Percentiles rank a stretch among this genome's conserved stretches.
phyloP scores from a whole-genome alignment of 2,329 filamentous ascomycete species.

The Colletotrichum australisinense region DNA sequence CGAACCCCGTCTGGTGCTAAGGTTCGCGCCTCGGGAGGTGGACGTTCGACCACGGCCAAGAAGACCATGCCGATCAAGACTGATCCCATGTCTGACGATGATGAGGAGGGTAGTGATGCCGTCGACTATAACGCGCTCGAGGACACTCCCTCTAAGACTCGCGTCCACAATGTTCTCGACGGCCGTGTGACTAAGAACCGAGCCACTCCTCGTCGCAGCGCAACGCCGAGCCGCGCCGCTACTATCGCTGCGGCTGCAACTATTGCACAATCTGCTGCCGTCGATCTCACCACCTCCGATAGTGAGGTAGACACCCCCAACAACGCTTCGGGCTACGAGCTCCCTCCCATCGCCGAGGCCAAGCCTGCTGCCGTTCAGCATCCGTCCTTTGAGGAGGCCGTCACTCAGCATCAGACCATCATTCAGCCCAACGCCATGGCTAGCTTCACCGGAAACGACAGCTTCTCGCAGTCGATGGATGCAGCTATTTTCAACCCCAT shows the following conservation, averaged over 20 bases:
- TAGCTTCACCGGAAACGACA: background rate
- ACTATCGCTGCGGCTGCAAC: conserved; percentile 33
- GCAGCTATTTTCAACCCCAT: background rate
- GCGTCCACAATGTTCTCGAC: conserved; percentile 31
- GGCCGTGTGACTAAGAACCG: conserved; percentile 16
- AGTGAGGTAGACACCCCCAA: conserved; percentile 36
- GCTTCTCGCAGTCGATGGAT: conserved; percentile 15
- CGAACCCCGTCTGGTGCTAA: conserved; percentile 35
- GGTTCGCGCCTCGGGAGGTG: conserved; percentile 28
- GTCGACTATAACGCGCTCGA: conserved; percentile 47
- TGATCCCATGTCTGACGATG: conserved; percentile 42
- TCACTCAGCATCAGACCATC: background rate
- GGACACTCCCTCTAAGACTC: conserved; percentile 51
- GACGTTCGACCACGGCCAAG: conserved; percentile 29
- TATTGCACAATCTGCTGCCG: conserved; percentile 24
- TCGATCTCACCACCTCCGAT: conserved; percentile 37
- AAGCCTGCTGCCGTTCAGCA: conserved; percentile 15
- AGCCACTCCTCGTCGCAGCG: conserved; percentile 13
- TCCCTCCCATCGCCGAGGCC: background rate
- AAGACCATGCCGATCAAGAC: conserved; percentile 33
- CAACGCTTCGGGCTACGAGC: conserved; percentile 22
- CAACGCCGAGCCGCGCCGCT: conserved; percentile 34
- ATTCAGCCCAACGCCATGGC: background rate
- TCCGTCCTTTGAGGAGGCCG: conserved; percentile 6
- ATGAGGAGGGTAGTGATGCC: conserved; percentile 41